Evolutionary conservation across 1,139 yeast species (phyloP).

Genomic region (Blastobotrys apis): DNA sequence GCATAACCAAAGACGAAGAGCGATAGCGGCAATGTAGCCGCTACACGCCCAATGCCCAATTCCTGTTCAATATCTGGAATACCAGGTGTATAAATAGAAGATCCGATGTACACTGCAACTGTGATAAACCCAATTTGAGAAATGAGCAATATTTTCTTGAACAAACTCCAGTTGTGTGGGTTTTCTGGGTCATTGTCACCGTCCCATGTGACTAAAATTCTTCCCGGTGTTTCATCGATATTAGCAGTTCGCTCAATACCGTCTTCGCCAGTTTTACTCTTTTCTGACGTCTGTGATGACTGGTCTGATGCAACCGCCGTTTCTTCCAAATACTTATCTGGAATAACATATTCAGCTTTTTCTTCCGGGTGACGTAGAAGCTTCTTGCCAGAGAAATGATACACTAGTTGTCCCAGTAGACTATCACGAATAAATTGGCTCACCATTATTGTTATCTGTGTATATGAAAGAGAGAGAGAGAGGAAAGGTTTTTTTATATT

Average conservation of each 20-base stretch:
- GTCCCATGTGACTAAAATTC: conserved; percentile 56
- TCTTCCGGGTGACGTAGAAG: conserved; percentile 12
- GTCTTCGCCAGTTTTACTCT: no score
- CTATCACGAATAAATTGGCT: conserved; percentile 11
- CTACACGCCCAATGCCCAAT: conserved; percentile 41
- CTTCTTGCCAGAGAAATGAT: conserved; percentile 10
- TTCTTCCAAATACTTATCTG: conserved; percentile 8
- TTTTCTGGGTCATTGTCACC: conserved; percentile 54
- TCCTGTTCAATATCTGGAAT: conserved; percentile 41
- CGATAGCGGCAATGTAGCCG: conserved; percentile 48
- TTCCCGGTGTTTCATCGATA: background rate
- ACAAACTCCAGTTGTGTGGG: conserved; percentile 57
- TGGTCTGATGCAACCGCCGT: background rate
- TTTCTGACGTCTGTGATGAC: background rate
- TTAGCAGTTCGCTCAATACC: background rate
- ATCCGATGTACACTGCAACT: conserved; percentile 52
- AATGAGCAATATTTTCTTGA: conserved; percentile 40
- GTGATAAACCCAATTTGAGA: conserved; percentile 46
- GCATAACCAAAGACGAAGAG: conserved; percentile 59
- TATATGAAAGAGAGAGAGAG: no score
- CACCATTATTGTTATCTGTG: no score
- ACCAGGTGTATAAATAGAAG: conserved; percentile 61
- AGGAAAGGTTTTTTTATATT: no score
- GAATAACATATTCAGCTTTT: conserved; percentile 9
- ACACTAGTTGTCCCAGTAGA: conserved; percentile 9